phyloP scores from a whole-genome alignment of 1,284 basidiomycete species.

The Trametes versicolor region DNA sequence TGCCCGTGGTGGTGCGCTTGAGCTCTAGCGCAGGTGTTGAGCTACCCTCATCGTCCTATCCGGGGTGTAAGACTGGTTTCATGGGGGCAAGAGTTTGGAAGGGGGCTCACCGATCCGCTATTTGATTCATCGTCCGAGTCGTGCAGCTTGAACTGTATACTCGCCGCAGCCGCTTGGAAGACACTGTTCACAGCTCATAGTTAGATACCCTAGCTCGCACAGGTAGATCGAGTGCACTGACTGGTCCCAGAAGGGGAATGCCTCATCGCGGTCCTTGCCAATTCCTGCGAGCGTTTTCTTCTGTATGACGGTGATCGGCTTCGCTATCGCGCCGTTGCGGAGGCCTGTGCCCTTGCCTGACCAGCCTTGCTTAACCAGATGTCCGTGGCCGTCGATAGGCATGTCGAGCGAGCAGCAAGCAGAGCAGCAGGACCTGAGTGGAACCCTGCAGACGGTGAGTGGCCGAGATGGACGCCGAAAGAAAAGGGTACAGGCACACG shows the following conservation, averaged over 20 bases:
- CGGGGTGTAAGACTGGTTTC: not conserved
- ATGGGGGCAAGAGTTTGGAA: constrained; percentile 7
- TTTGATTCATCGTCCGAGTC: constrained; percentile 60
- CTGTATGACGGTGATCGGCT: constrained; percentile 82
- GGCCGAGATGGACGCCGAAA: constrained; percentile 11
- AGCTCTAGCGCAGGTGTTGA: constrained; percentile 45
- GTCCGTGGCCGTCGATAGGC: constrained; percentile 82
- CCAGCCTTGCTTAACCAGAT: constrained; percentile 89
- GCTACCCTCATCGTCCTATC: constrained; percentile 40
- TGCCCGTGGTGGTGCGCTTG: constrained; percentile 77
- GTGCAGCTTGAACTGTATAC: constrained; percentile 75
- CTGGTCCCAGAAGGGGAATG: constrained; percentile 98
- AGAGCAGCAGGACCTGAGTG: not conserved
- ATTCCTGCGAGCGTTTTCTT: constrained; percentile 88
- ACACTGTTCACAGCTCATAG: constrained; percentile 55
- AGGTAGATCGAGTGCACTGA: constrained; percentile 51
- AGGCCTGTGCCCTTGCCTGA: constrained; percentile 82
- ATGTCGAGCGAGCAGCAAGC: constrained; percentile 45
- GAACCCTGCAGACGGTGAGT: not conserved
- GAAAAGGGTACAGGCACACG: constrained; percentile 31
- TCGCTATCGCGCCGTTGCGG: constrained; percentile 70
- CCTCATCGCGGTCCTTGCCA: constrained; percentile 92
- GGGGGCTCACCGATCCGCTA: constrained; percentile 27
- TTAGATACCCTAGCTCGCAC: not conserved
- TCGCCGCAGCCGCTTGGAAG: constrained; percentile 80